A percentile compares a stretch with the other conserved stretches of the same genome.
These are phyloP conservation scores for Epichloe hybrida DNA, from an alignment of 2,329 filamentous ascomycete species.

Conservation along the genomic window DNA sequence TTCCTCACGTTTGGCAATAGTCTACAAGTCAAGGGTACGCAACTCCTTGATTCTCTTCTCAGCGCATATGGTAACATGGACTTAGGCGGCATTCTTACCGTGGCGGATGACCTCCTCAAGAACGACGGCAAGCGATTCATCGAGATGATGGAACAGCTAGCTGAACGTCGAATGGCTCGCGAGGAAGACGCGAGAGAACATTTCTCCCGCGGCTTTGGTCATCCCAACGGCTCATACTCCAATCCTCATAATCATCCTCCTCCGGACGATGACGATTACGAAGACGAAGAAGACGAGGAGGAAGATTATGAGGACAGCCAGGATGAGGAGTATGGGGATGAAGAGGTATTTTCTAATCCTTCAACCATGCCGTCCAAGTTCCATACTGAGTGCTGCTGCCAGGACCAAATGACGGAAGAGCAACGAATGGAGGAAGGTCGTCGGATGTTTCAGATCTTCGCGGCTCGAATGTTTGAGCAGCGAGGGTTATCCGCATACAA, in stretches of 20 bases:
- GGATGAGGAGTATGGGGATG: constrained; percentile 60
- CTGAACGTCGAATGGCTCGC: constrained; percentile 90
- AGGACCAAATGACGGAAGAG: constrained; percentile 96
- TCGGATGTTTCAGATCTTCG: constrained; percentile 99
- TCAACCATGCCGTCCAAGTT: constrained; percentile 25
- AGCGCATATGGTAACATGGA: constrained; percentile 33
- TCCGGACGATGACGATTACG: constrained; percentile 63
- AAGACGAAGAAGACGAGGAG: constrained; percentile 50
- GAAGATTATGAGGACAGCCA: constrained; percentile 50
- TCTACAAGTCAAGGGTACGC: constrained; percentile 75
- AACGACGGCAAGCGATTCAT: constrained; percentile 99
- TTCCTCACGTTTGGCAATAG: constrained; percentile 98
- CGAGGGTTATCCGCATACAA: constrained; percentile 92
- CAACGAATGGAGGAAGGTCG: constrained; percentile 98
- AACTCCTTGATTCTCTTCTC: constrained; percentile 30
- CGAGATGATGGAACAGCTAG: constrained; percentile 99
- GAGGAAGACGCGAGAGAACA: constrained; percentile 69
- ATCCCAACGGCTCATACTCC: constrained; percentile 47
- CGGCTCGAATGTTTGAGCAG: constrained; percentile 97
- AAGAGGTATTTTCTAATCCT: constrained; percentile 50
- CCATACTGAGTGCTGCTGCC: constrained; percentile 32
- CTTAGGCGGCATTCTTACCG: constrained; percentile 90
- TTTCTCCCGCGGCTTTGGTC: constrained; percentile 44
- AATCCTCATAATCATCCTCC: constrained; percentile 59
- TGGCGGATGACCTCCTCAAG: constrained; percentile 94